phyloP scores from a whole-genome alignment of 1,284 basidiomycete genomes.

The Salmacisia buchloeana region DNA sequence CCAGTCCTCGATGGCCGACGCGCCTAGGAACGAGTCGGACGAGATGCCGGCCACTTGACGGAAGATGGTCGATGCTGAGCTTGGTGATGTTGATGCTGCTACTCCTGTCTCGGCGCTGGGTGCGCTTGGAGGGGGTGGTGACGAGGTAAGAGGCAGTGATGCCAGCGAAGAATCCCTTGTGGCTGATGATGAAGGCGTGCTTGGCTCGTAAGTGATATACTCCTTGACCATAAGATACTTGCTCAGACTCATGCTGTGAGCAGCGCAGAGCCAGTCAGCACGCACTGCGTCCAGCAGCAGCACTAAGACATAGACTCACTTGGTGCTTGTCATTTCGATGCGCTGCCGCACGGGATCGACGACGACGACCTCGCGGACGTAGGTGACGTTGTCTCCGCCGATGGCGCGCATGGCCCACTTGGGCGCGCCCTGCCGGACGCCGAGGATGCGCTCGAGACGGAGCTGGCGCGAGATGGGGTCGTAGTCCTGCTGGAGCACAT shows the following conservation, averaged over 20 bases:
- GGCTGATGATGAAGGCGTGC: constrained; percentile 26
- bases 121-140: background rate
- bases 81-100: constrained; percentile 19
- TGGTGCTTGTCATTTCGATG: constrained; percentile 37
- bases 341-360: constrained; percentile 43
- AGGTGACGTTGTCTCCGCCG: constrained; percentile 84
- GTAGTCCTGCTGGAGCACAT: constrained; percentile 71
- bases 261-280: background rate
- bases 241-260: constrained; percentile 71
- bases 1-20: constrained; percentile 34
- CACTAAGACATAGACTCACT: too few relatives aligned
- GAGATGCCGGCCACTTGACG: constrained; percentile 26
- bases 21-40: constrained; percentile 20
- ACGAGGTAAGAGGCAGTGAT: background rate
- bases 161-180: constrained; percentile 53
- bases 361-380: constrained; percentile 84
- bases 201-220: constrained; percentile 75
- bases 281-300: constrained; percentile 47
- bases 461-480: constrained; percentile 78
- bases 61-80: constrained; percentile 46
- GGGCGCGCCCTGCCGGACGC: constrained; percentile 78
- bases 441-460: constrained; percentile 75
- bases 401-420: constrained; percentile 74
- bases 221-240: constrained; percentile 85
- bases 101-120: too few relatives aligned